These are phyloP conservation scores for Chalciporus sp. DNA, from an alignment of 1,284 basidiomycete species.

Conservation along the genomic window DNA sequence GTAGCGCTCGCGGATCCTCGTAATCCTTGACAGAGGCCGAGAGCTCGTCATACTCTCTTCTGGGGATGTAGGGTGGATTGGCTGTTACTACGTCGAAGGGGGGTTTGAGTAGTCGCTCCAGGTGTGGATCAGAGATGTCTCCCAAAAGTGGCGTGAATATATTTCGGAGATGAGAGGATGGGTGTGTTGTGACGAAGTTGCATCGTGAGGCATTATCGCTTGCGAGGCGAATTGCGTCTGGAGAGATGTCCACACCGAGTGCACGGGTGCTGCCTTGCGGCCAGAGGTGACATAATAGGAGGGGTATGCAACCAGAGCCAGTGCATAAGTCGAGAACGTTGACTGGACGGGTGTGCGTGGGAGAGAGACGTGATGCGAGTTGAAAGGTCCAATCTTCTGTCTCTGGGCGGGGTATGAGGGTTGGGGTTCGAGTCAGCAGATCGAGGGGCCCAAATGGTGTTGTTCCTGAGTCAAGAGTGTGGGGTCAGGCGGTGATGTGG, in stretches of 20 bases:
- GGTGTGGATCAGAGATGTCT: slow-evolving; percentile 47
- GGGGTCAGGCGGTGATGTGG: slow-evolving; percentile 12
- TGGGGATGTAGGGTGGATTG: slow-evolving; percentile 93
- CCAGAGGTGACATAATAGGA: slow-evolving; percentile 72
- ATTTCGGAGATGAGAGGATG: slow-evolving; percentile 35
- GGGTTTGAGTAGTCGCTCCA: slow-evolving; percentile 38
- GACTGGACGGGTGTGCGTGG: slow-evolving; percentile 42
- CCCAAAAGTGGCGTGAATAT: slow-evolving; percentile 50
- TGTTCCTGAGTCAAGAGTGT: slow-evolving; percentile 53
- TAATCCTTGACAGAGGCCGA: slow-evolving; percentile 70
- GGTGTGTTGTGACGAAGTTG: slow-evolving; percentile 35
- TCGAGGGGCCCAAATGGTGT: slow-evolving; percentile 87
- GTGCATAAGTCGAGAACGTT: slow-evolving; percentile 86
- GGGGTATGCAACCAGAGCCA: slow-evolving; percentile 86
- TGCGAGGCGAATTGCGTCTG: slow-evolving; percentile 70
- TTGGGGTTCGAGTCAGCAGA: slow-evolving; percentile 71
- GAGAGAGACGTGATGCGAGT: slow-evolving; percentile 49
- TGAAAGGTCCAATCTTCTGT: slow-evolving; percentile 81
- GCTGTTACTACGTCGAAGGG: slow-evolving; percentile 82
- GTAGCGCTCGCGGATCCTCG: slow-evolving; percentile 81
- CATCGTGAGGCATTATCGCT: slow-evolving; percentile 63
- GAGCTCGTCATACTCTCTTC: slow-evolving; percentile 62
- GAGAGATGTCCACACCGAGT: slow-evolving; percentile 73
- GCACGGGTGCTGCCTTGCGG: slow-evolving; percentile 53
- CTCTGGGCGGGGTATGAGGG: slow-evolving; percentile 90